A percentile compares a stretch with the other conserved stretches of the same genome.
Evolutionary conservation across 495 filamentous ascomycete genomes (phyloP).

Genomic region (Aspergillus kassunensis): DNA sequence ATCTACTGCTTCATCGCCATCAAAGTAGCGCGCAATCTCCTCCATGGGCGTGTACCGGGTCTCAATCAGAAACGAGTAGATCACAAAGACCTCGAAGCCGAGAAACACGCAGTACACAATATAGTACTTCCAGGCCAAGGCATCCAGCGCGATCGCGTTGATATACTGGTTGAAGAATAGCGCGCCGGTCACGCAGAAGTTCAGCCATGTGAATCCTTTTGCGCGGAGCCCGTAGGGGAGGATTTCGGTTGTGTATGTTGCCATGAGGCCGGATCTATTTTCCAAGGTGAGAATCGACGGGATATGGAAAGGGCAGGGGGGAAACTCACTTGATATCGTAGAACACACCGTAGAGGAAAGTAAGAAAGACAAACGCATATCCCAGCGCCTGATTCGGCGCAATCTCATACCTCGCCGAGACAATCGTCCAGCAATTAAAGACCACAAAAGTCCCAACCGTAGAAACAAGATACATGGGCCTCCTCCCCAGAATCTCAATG

Average conservation of each 20-base stretch:
- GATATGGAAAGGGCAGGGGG: background rate
- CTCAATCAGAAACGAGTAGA: slow-evolving; percentile 5
- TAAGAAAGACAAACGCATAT: slow-evolving; percentile 3
- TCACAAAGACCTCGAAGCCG: slow-evolving; percentile 2
- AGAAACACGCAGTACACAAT: slow-evolving; percentile 26
- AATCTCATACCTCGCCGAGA: slow-evolving; percentile 1
- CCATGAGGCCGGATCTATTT: slow-evolving; percentile 2
- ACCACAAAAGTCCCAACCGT: background rate
- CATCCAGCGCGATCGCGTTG: slow-evolving; percentile 34
- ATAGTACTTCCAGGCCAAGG: slow-evolving; percentile 37
- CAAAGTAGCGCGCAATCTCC: slow-evolving; percentile 3
- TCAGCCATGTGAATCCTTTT: background rate
- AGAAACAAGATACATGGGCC: slow-evolving; percentile 1
- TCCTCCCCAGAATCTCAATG: background rate
- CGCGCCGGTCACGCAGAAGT: background rate
- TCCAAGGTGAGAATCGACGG: background rate
- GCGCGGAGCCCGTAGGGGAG: background rate
- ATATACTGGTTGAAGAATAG: slow-evolving; percentile 20
- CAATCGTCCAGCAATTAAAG: slow-evolving; percentile 4
- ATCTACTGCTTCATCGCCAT: background rate
- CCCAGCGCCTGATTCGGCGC: background rate
- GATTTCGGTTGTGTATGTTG: slow-evolving; percentile 2
- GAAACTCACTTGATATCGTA: slow-evolving; percentile 3
- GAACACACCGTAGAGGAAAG: background rate
- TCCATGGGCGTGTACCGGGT: slow-evolving; percentile 4